A percentile compares a stretch with the other conserved stretches of the same genome.
These are phyloP conservation scores for Chlorociboria aeruginascens DNA, from an alignment of 495 filamentous ascomycete species.

Conservation along the genomic window DNA sequence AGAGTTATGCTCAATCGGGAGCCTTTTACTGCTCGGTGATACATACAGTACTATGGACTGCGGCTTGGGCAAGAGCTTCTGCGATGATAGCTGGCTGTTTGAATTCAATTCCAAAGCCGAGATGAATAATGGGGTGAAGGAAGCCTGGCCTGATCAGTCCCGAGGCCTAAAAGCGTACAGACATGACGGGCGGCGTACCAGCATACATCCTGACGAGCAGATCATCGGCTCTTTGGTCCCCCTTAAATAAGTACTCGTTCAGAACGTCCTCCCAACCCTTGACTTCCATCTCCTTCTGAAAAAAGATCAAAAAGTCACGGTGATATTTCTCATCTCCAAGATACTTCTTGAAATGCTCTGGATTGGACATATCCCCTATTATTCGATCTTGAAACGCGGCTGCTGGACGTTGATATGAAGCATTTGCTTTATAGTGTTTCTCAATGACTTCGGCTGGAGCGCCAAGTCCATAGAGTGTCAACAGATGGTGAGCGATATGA, in stretches of 20 bases:
- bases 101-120: conserved; percentile 77
- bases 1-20: too few species aligned
- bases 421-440: conserved; percentile 45
- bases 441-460: conserved; percentile 45
- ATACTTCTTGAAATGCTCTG: conserved; percentile 36
- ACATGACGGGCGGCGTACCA: conserved; percentile 11
- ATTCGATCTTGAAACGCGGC: conserved; percentile 28
- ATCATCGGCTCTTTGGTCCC: conserved; percentile 45
- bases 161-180: conserved; percentile 4
- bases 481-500: conserved; percentile 59
- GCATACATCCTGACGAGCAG: conserved; percentile 43
- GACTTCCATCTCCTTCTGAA: conserved; percentile 53
- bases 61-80: conserved; percentile 65
- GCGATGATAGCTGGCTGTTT: conserved; percentile 69
- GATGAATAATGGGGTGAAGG: conserved; percentile 73
- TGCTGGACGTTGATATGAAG: conserved; percentile 44
- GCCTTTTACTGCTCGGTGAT: too few species aligned
- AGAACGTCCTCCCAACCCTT: conserved; percentile 48
- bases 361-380: conserved; percentile 39
- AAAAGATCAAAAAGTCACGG: conserved; percentile 51
- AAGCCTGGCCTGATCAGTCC: conserved; percentile 36
- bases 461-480: conserved; percentile 67
- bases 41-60: conserved; percentile 37
- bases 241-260: conserved; percentile 52
- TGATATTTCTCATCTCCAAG: conserved; percentile 28